Percentiles rank a stretch among this genome's conserved stretches.
Conservation (phyloP, 768 basidiomycete species). For the Phlebiopsis flavidoalba region DNA sequence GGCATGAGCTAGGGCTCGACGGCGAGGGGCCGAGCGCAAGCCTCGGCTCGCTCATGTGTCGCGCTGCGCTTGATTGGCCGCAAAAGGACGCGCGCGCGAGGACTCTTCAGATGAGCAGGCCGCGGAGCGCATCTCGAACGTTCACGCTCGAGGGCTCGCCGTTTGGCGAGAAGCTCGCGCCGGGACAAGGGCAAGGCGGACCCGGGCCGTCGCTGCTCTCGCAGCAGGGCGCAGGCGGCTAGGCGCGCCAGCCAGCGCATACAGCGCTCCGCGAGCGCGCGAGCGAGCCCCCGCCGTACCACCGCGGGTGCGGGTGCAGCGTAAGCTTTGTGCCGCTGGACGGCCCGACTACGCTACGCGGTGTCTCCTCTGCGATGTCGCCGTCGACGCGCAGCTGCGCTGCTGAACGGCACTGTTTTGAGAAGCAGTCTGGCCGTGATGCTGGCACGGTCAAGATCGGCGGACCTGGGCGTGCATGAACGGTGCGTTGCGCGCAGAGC, state of each 20-base stretch:
- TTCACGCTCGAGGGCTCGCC: slow-evolving; percentile 35
- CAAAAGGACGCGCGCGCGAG: slow-evolving; percentile 16
- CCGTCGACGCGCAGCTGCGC: slow-evolving; percentile 23
- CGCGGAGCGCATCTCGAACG: slow-evolving; percentile 46
- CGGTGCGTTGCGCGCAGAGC: slow-evolving; percentile 42
- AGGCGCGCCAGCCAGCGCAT: slow-evolving; percentile 8
- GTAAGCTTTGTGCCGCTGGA: slow-evolving; percentile 13
- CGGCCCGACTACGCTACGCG: slow-evolving; percentile 9
- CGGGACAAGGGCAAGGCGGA: slow-evolving; percentile 29
- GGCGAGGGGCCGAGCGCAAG: slow-evolving; percentile 30
- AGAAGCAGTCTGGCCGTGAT: no score
- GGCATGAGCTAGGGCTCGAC: slow-evolving; percentile 86
- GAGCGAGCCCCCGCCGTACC: slow-evolving; percentile 16
- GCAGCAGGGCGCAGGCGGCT: slow-evolving; percentile 52
- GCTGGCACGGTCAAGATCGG: slow-evolving; percentile 99
- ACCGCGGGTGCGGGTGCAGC: slow-evolving; percentile 20
- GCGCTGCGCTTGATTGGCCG: slow-evolving; percentile 1
- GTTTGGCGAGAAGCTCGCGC: slow-evolving; percentile 35
- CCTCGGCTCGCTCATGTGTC: slow-evolving; percentile 27
- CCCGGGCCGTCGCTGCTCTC: slow-evolving; percentile 69
- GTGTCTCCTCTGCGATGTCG: slow-evolving; percentile 24
- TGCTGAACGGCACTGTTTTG: slow-evolving; percentile 29
- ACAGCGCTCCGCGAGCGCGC: no score
- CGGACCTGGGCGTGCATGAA: slow-evolving; percentile 98
- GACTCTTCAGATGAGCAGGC: slow-evolving; percentile 37